A percentile compares a stretch with the other conserved stretches of the same genome.
These are phyloP conservation scores for Abelmoschus esculentus DNA, from an alignment of 345 rosid genomes.

Conservation along the genomic window DNA sequence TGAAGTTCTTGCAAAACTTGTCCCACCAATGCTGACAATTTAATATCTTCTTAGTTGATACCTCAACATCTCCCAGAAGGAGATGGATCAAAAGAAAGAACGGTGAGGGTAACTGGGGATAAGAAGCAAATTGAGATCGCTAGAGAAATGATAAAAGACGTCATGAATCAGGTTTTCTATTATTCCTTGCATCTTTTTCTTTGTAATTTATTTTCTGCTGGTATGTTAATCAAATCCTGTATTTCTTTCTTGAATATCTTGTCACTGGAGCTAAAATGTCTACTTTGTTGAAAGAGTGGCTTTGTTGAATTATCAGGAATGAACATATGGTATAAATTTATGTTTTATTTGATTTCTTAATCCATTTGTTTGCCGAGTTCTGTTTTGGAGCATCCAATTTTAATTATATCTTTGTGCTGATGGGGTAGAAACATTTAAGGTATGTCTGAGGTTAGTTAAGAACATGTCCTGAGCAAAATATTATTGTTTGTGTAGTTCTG, in stretches of 20 bases:
- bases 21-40: conserved; percentile 13
- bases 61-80: conserved; percentile 89
- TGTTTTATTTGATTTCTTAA: background rate
- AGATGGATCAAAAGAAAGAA: conserved; percentile 81
- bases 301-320: background rate
- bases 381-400: background rate
- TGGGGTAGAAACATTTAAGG: background rate
- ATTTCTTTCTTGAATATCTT: background rate
- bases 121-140: conserved; percentile 78
- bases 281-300: conserved; percentile 1
- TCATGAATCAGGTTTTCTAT: conserved; percentile 75
- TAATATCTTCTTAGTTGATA: conserved; percentile 48
- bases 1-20: background rate
- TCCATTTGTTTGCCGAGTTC: background rate
- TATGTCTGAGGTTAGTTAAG: background rate
- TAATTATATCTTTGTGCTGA: background rate
- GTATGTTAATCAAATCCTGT: background rate
- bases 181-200: background rate
- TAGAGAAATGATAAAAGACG: conserved; percentile 70
- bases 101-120: conserved; percentile 80
- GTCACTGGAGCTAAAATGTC: background rate
- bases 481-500: background rate
- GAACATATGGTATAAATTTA: background rate
- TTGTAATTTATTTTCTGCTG: background rate
- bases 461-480: background rate